These are phyloP conservation scores for Gloeophyllum trabeum DNA, from an alignment of 768 basidiomycete species.

Conservation along the genomic window DNA sequence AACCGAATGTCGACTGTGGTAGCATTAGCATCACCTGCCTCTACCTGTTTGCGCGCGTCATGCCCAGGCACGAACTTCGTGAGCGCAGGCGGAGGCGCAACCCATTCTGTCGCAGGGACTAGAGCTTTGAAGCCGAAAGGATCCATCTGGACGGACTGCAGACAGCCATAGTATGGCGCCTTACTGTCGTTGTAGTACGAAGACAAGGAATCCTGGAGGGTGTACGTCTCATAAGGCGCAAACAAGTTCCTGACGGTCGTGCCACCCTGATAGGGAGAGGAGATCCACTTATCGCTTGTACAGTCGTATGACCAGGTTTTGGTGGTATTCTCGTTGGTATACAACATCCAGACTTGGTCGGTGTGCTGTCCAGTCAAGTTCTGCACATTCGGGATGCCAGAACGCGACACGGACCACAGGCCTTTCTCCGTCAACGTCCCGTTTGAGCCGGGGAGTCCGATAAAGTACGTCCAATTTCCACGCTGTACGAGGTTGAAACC, in stretches of 20 bases:
- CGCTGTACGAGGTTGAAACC: constrained; percentile 77
- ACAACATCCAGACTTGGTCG: constrained; percentile 76
- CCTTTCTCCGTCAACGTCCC: constrained; percentile 75
- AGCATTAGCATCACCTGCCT: constrained; percentile 36
- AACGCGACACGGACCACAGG: constrained; percentile 71
- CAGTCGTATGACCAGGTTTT: constrained; percentile 57
- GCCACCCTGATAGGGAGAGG: constrained; percentile 61
- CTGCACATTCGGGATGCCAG: constrained; percentile 49
- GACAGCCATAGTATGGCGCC: constrained; percentile 68
- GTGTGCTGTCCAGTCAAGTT: constrained; percentile 45
- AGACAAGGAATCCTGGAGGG: constrained; percentile 51
- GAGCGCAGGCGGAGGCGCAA: constrained; percentile 56
- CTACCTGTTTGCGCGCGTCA: constrained; percentile 56
- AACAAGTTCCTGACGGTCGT: constrained; percentile 62
- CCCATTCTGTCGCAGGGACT: constrained; percentile 61
- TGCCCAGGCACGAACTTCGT: constrained; percentile 82
- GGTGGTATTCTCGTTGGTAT: constrained; percentile 76
- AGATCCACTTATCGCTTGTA: constrained; percentile 51
- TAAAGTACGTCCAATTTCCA: constrained; percentile 76
- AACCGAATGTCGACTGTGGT: constrained; percentile 53
- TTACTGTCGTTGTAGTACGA: constrained; percentile 47
- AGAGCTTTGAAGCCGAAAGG: constrained; percentile 76
- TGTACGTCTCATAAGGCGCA: constrained; percentile 74
- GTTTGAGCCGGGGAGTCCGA: constrained; percentile 81
- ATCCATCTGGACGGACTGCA: constrained; percentile 51